These are phyloP conservation scores for Aureobasidium leucospermi DNA, from an alignment of 2,329 filamentous ascomycete genomes.

Conservation along the genomic window DNA sequence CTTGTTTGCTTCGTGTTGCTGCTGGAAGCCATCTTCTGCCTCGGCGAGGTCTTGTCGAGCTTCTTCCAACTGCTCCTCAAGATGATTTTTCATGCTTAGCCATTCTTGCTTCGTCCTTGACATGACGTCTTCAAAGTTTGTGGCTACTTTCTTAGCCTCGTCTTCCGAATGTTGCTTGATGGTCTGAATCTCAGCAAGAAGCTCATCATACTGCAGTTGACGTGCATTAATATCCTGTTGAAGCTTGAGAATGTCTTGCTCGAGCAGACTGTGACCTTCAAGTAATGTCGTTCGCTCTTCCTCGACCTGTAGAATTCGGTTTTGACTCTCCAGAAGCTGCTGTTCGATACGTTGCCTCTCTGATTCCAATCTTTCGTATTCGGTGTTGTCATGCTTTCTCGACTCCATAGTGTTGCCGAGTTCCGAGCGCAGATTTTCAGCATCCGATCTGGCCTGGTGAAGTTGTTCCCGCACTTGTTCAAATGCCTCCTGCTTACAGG, in stretches of 20 bases:
- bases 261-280: neutral
- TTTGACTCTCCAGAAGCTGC: neutral
- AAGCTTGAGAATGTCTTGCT: slow-evolving; percentile 5
- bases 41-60: slow-evolving; percentile 19
- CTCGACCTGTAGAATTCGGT: neutral
- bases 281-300: slow-evolving; percentile 1
- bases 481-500: slow-evolving; percentile 38
- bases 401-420: neutral
- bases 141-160: neutral
- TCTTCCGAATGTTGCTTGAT: neutral
- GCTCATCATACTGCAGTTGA: neutral
- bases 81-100: slow-evolving; percentile 7
- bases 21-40: slow-evolving; percentile 14
- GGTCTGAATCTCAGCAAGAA: neutral
- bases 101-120: slow-evolving; percentile 9
- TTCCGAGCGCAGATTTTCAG: slow-evolving; percentile 14
- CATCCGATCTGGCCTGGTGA: slow-evolving; percentile 14
- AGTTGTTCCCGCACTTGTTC: slow-evolving; percentile 35
- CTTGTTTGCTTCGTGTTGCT: slow-evolving; percentile 14
- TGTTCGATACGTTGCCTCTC: slow-evolving; percentile 1
- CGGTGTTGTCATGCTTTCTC: neutral
- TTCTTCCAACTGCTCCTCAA: slow-evolving; percentile 14
- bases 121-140: slow-evolving; percentile 2
- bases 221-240: slow-evolving; percentile 1
- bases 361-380: neutral